Conservation (phyloP, 2,329 filamentous ascomycete genomes). For the Fusarium gaditjirri region DNA sequence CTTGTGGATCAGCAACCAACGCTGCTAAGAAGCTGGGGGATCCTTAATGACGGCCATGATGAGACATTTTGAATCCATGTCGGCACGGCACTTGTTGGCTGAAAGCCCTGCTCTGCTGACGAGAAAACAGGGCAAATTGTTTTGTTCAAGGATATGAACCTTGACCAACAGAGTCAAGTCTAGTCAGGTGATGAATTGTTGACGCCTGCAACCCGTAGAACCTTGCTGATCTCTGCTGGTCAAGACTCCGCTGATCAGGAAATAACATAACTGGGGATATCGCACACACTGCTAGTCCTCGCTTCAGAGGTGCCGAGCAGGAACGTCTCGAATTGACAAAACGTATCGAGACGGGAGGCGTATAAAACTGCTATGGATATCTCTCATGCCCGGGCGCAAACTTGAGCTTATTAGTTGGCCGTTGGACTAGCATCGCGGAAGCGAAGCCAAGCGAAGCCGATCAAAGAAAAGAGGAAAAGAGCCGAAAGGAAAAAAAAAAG, state of each 20-base stretch:
- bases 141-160: neutral
- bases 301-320: conserved; percentile 26
- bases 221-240: conserved; percentile 14
- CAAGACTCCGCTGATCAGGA: neutral
- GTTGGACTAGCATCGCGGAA: conserved; percentile 16
- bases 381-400: conserved; percentile 26
- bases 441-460: conserved; percentile 15
- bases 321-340: conserved; percentile 8
- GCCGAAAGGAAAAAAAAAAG: neutral
- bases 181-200: conserved; percentile 42
- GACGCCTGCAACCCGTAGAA: conserved; percentile 40
- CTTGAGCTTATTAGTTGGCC: conserved; percentile 28
- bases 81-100: conserved; percentile 29
- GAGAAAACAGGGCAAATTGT: neutral
- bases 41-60: conserved; percentile 3
- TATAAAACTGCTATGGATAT: conserved; percentile 9
- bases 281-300: conserved; percentile 3
- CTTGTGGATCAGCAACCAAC: conserved; percentile 18
- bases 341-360: conserved; percentile 25
- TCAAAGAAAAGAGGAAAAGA: conserved; percentile 2
- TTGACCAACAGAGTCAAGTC: conserved; percentile 34
- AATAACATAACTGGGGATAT: neutral
- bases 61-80: conserved; percentile 26
- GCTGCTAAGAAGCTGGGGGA: conserved; percentile 29
- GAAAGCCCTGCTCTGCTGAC: neutral